These are phyloP conservation scores for Filobasidium floriforme DNA, from an alignment of 768 basidiomycete species.

Conservation along the genomic window DNA sequence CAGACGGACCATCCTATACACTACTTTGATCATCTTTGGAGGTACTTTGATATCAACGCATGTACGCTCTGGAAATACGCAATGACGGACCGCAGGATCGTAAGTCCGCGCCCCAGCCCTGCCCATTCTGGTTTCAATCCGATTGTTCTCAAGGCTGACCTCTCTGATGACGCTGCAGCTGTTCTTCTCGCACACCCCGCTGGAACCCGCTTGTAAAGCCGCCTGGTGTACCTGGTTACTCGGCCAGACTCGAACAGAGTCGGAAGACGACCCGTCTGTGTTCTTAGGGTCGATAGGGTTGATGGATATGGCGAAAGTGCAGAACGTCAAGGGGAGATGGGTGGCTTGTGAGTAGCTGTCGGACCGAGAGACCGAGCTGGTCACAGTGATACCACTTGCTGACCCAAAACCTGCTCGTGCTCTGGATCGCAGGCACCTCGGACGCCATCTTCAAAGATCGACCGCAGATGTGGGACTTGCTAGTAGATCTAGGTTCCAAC, in stretches of 20 bases:
- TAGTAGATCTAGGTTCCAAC: constrained; percentile 35
- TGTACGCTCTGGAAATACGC: constrained; percentile 38
- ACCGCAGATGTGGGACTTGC: constrained; percentile 33
- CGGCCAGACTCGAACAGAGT: constrained; percentile 19
- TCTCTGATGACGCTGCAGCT: constrained; percentile 24
- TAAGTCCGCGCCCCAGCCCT: not conserved
- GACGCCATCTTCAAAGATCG: constrained; percentile 40
- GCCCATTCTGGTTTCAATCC: not conserved
- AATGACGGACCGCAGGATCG: constrained; percentile 32
- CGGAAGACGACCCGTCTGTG: constrained; percentile 11
- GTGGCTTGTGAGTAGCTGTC: constrained; percentile 35
- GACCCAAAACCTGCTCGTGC: not conserved
- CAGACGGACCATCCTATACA: constrained; percentile 33
- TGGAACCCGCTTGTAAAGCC: constrained; percentile 34
- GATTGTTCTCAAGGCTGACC: not conserved
- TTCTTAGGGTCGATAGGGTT: constrained; percentile 42
- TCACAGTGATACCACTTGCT: not conserved
- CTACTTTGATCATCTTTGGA: constrained; percentile 31
- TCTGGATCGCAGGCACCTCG: constrained; percentile 38
- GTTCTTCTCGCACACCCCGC: constrained; percentile 38
- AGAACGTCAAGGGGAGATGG: constrained; percentile 34
- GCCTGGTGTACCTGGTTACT: constrained; percentile 39
- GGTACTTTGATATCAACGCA: constrained; percentile 34
- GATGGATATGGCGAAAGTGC: constrained; percentile 33
- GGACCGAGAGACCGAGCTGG: not conserved